Evolutionary conservation across 768 basidiomycete species (phyloP), one percentile per base, ranked within the genome.

Genomic region (Tubosaeta sp.): DNA sequence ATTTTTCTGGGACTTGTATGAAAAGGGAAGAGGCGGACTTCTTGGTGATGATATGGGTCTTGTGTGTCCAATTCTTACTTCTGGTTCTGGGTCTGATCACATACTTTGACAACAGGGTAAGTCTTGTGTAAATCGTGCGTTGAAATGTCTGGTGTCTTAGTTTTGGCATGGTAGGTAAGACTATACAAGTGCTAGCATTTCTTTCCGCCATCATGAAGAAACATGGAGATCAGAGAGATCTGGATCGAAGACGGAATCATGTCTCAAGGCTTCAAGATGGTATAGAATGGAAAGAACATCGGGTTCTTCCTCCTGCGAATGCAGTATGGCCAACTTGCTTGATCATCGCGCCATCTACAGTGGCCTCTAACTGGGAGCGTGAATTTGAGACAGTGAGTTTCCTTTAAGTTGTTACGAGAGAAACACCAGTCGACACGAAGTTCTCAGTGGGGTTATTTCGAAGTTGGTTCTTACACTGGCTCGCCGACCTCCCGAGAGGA

Each of bases 31-130:
- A 41, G 95, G 95, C 0, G 95, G 87, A 0, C 65, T 97, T 11
- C 76, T 98, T 5, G 95, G 95, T 6, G 95, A 98, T 65, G 95
- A 98, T 63, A 98, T 98, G 95, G 95, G 92, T 58, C 74, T 86
- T 55, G 84, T 85, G 56, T 25, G 68, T 68, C 27, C 5, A 8
- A n/a, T 49, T 42, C 14, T 25, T 46, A n/a, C 32, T 22, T 50
- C 11, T 34, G 27, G 26, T 41, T 19, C 10, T 5, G 2, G 7
- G 39, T 44, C 54, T 50, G 32, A 52, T 10, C 17, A 1, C 29
- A 7, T 10, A 16, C 14, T 41, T 48, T 49, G 31, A 52, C 53
- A 38, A n/a, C 51, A 70, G 65, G 69, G 67, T 66, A 51, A 55
- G 63, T 61, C 19, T 8, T 17, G 42, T 17, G 43, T 37, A 2